Evolutionary conservation across 2,329 filamentous ascomycete species (phyloP).

Genomic region (Scedosporium boydii): DNA sequence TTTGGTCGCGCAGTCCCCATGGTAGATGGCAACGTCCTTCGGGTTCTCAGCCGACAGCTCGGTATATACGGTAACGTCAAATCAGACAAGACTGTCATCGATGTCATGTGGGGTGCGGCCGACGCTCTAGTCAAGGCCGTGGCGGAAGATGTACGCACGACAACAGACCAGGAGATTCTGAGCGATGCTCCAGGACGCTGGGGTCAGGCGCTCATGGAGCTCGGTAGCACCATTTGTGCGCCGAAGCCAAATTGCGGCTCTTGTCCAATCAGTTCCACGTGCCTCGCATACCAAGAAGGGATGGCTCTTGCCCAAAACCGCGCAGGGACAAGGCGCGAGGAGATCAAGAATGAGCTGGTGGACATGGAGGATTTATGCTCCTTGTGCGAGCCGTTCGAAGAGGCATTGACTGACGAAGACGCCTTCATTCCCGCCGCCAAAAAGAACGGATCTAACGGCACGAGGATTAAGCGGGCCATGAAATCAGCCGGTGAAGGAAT

Average conservation of each 20-base stretch:
- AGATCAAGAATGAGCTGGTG: constrained; percentile 7
- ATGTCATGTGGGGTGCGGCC: constrained; percentile 49
- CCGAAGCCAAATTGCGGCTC: constrained; percentile 46
- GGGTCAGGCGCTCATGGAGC: constrained; percentile 58
- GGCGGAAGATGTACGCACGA: constrained; percentile 25
- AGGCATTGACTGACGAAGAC: constrained; percentile 17
- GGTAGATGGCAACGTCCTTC: constrained; percentile 54
- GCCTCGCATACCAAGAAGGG: constrained; percentile 42
- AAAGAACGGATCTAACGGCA: not conserved
- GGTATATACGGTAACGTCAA: constrained; percentile 49
- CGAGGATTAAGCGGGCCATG: not conserved
- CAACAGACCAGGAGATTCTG: constrained; percentile 11
- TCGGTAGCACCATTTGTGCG: constrained; percentile 52
- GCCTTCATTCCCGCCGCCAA: not conserved
- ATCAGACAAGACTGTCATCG: constrained; percentile 40
- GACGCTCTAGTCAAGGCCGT: constrained; percentile 43
- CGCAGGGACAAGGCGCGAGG: not conserved
- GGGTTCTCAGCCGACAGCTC: constrained; percentile 51
- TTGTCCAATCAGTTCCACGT: constrained; percentile 42
- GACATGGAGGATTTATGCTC: constrained; percentile 44
- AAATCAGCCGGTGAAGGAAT: not conserved
- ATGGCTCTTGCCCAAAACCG: constrained; percentile 17
- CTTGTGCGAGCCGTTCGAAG: constrained; percentile 37
- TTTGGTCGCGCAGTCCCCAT: constrained; percentile 50
- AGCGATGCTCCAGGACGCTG: constrained; percentile 48